Evolutionary conservation across 257 asterid genomes (phyloP).

Genomic region (Plantago elongata): DNA sequence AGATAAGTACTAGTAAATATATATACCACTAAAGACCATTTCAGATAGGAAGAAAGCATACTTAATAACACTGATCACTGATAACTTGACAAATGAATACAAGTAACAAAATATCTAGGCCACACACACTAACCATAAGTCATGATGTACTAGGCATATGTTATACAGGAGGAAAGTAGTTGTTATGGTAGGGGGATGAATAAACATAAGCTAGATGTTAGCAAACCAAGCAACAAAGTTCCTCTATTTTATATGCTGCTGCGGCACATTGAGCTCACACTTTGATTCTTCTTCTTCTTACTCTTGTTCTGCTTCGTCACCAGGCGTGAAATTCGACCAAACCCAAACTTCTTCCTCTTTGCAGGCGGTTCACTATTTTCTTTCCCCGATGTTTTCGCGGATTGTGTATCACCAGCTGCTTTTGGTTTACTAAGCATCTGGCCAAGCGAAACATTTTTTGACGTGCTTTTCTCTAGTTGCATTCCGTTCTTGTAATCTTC

Average conservation of each 20-base stretch:
- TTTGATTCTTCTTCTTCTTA: constrained; percentile 47
- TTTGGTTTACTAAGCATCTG: constrained; percentile 66
- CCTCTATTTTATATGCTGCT: constrained; percentile 4
- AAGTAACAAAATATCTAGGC: too few relatives aligned
- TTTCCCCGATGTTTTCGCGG: constrained; percentile 33
- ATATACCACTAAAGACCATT: too few relatives aligned
- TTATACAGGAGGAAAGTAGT: too few relatives aligned
- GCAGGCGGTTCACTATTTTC: constrained; percentile 44
- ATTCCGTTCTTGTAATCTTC: constrained; percentile 59
- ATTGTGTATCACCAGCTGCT: constrained; percentile 21
- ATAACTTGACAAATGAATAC: too few relatives aligned
- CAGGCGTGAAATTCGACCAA: constrained; percentile 63
- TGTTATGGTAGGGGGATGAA: too few relatives aligned
- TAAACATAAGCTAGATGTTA: background rate
- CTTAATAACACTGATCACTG: too few relatives aligned
- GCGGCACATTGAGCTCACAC: constrained; percentile 24
- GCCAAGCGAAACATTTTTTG: constrained; percentile 61
- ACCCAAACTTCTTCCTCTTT: constrained; percentile 82
- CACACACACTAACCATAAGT: too few relatives aligned
- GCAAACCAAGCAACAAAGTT: background rate
- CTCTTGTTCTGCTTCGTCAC: constrained; percentile 70
- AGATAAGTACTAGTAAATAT: too few relatives aligned
- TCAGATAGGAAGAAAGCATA: too few relatives aligned
- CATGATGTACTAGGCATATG: too few relatives aligned
- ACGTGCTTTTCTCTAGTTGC: constrained; percentile 26